Base-by-base conservation (phyloP, 164 flowering plant genomes). In the Kalanchoe fedtschenkoi region DNA sequence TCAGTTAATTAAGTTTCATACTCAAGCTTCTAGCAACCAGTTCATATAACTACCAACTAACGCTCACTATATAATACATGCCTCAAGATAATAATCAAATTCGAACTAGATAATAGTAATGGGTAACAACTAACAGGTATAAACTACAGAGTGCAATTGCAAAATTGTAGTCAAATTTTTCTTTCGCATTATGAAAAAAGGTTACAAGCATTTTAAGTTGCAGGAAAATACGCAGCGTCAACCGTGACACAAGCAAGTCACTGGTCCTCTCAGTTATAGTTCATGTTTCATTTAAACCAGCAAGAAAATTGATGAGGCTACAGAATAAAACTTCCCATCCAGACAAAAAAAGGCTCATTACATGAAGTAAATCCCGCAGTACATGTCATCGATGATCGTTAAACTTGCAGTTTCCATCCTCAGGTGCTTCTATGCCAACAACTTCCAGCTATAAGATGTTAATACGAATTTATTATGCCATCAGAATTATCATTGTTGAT, bases 381-480 rank as follows among this genome's bases (percentile, higher is more conserved):
- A 26, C 30, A 13, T 24, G 15, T 58, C 61, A 34, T 21, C 34
- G 24, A 22, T n/a, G 41, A 34, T 34, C 4, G 14, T 58, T 17
- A 58, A 7, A 19, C 61, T 17, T 13, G 32, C 32, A 28, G 41
- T 34, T 9, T 33, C 42, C 41, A 58, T 19, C 61, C 2, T 19
- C 41, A 8, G 61, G 17, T 58, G 13, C 61, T 58, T 41, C 61
- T n/a, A 37, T 34, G 41, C 41, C 42, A 58, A 58, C 61, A 22
- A 58, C 61, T 58, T 58, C 61, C 61, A 58, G 61, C 61, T 58
- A 58, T 14, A 58, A 33, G 21, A 58, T 34, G 32, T 58, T 5
- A 26, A 58, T 37, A 34, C 19, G 61, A 34, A 34, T 15, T 32
- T 6, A n/a, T 19, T 10, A 51, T 14, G 14, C 24, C 39, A 9